Conservation (phyloP, 139 green algal genomes). For the Picochlorum sp. region DNA sequence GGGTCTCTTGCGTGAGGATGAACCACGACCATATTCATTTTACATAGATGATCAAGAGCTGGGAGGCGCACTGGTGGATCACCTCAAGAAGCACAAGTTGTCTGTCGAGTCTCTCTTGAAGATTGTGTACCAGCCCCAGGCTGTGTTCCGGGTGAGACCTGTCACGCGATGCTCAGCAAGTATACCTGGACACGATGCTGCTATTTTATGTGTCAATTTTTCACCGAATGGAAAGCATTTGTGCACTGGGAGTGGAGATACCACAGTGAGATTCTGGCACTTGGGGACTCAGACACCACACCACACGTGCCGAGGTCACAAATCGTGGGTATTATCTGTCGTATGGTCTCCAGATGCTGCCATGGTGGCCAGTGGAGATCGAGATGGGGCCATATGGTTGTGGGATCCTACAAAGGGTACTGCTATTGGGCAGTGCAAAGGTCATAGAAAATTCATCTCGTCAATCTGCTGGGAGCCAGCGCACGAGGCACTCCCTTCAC, state of each 20-base stretch:
- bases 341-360: constrained; percentile 82
- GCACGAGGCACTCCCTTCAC: constrained; percentile 64
- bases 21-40: constrained; percentile 90
- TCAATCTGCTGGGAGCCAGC: constrained; percentile 88
- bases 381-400: constrained; percentile 74
- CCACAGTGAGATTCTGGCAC: constrained; percentile 90
- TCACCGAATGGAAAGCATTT: constrained; percentile 77
- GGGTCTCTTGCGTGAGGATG: constrained; percentile 69
- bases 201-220: constrained; percentile 88
- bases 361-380: constrained; percentile 73
- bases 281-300: constrained; percentile 76
- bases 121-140: constrained; percentile 90
- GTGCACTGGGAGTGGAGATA: constrained; percentile 83
- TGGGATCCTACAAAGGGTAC: constrained; percentile 69
- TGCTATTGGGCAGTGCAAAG: constrained; percentile 59
- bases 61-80: constrained; percentile 48
- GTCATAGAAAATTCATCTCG: constrained; percentile 92
- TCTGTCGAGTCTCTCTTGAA: constrained; percentile 78
- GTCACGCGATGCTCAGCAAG: constrained; percentile 86
- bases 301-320: constrained; percentile 75
- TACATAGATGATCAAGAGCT: constrained; percentile 78
- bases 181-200: constrained; percentile 83
- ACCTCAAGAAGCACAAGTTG: constrained; percentile 52
- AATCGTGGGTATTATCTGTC: constrained; percentile 87
- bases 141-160: constrained; percentile 85